Base-by-base conservation (phyloP, 2,329 filamentous ascomycete species). In the Colletotrichum tabaci region DNA sequence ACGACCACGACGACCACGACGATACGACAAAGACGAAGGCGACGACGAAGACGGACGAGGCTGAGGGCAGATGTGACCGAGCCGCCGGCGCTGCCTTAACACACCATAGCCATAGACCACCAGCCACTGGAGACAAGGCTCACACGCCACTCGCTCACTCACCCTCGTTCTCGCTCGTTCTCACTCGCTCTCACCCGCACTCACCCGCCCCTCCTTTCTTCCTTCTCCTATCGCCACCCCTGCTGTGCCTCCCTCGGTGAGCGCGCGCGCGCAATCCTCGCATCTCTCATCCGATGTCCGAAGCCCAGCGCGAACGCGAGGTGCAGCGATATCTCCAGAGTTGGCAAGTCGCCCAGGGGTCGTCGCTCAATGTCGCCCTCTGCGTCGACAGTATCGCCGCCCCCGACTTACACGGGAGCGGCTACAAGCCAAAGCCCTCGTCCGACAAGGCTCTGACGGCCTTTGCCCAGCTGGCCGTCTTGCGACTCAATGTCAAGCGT, bases 391-490 rank as follows among this genome's bases (percentile, higher is more conserved):
- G 74, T 66, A 79, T 80, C 72, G 75, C 58, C 67, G 61, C 79
- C 71, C 12, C 84, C n/a, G 58, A 74, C 44, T 42, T 75, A 61
- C 74, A 75, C 44, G 76, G 73, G 67, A 64, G 64, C 15, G 86
- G 57, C 77, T 84, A 75, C 73, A 75, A 52, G 46, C 78, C 80
- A 7, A 75, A 77, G 44, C 75, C 77, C n/a, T 82, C 80, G 9
- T 76, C 79, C 63, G 82, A 83, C 72, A 79, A 78, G 58, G 76
- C 80, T 5, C 78, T 87, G 21, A 85, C 84, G 0, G 82, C 84
- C 4, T 84, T 86, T 67, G 85, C 87, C 5, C 87, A 89, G 76
- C 80, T 89, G 30, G 84, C 83, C 40, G 81, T 86, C 12, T 81
- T 88, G 66, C 81, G 86, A 0, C 79, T 88, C 50, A 80, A 83